A percentile compares a stretch with the other conserved stretches of the same genome.
Conservation (phyloP, 805 yeast genomes). For the Saitoella complicata region DNA sequence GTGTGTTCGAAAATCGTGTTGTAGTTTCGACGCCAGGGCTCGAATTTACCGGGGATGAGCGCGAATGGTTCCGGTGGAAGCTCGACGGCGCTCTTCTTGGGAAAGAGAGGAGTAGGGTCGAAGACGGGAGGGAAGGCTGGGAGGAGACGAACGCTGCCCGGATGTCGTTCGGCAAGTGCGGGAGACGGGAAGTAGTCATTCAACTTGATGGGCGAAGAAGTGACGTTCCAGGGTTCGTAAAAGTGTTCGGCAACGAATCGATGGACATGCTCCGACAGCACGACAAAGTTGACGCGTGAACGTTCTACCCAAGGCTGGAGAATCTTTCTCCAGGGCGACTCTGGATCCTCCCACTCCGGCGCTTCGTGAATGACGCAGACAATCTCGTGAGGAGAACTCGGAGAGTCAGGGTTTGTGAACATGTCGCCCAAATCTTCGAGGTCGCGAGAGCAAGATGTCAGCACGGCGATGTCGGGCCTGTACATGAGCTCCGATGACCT, state of each 20-base stretch:
- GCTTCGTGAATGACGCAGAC: slow-evolving; percentile 10
- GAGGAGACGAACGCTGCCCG: no score
- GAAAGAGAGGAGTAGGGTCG: no score
- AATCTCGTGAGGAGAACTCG: no score
- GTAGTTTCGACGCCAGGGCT: slow-evolving; percentile 12
- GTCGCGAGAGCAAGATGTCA: slow-evolving; percentile 10
- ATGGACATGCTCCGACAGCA: slow-evolving; percentile 11
- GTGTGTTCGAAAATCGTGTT: slow-evolving; percentile 7
- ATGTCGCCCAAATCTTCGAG: background rate
- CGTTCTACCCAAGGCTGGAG: slow-evolving; percentile 11
- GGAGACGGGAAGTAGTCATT: no score
- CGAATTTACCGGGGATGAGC: slow-evolving; percentile 12
- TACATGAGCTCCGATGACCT: no score
- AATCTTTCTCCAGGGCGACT: slow-evolving; percentile 2
- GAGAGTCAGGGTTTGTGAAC: background rate
- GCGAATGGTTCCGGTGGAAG: slow-evolving; percentile 7
- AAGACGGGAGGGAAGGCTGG: no score
- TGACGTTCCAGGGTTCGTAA: background rate
- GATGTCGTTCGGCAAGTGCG: no score
- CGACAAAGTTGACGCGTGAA: slow-evolving; percentile 11
- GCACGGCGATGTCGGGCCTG: slow-evolving; percentile 2
- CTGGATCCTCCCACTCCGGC: slow-evolving; percentile 4
- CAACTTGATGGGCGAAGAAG: no score
- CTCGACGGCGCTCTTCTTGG: no score
- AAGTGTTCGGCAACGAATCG: slow-evolving; percentile 6